Conservation (phyloP, 345 rosid species). For the Eucalyptus regnans region DNA sequence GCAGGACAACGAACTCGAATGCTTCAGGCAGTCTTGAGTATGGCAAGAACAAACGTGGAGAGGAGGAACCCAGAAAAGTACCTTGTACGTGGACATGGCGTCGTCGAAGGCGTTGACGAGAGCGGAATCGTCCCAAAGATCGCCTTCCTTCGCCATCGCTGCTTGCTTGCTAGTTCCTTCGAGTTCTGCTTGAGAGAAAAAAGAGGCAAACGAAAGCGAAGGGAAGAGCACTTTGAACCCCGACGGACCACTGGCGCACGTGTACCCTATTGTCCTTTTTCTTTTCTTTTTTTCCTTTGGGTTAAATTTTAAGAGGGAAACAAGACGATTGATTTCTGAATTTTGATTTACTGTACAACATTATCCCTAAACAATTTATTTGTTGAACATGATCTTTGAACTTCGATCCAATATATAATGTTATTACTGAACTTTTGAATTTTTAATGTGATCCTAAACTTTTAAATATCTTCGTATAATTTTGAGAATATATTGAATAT, state of each 20-base stretch:
- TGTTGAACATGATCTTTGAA: no score
- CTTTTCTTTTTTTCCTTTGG: accelerated
- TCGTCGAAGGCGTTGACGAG: constrained; percentile 50
- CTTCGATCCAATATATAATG: accelerated
- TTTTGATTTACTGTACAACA: no score
- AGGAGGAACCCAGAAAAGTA: background rate
- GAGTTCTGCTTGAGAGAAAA: background rate
- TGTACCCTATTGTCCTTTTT: background rate
- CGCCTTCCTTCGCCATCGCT: constrained; percentile 34
- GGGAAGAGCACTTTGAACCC: background rate
- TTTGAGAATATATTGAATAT: background rate
- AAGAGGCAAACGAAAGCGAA: background rate
- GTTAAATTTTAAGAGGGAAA: background rate
- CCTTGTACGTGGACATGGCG: constrained; percentile 55
- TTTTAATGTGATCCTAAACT: accelerated
- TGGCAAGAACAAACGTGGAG: no score
- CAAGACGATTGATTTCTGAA: background rate
- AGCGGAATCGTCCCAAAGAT: constrained; percentile 55
- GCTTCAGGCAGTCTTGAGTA: background rate
- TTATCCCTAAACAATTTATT: no score
- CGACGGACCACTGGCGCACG: background rate
- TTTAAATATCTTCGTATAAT: background rate
- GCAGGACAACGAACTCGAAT: background rate
- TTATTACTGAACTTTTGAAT: no score
- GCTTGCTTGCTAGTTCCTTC: background rate